Evolutionary conservation across 1,139 yeast genomes (phyloP), one percentile per base, ranked within the genome.

Genomic region (Zygoascus sp.): DNA sequence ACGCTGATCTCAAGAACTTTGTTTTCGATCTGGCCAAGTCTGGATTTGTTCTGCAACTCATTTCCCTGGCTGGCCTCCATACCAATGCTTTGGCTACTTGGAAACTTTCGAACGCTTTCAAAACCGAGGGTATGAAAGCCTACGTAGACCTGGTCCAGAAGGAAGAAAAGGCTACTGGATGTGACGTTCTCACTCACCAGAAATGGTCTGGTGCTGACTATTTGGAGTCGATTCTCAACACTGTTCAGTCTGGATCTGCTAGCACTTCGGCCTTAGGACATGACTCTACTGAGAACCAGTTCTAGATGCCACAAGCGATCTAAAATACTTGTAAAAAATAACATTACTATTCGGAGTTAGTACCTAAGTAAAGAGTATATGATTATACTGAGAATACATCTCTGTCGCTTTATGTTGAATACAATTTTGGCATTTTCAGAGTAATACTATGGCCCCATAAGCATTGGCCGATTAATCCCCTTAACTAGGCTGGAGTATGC

Each of bases 191-290:
- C 53, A 77, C 80, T 6, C 82, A 77, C 55, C 82, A 77, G 58
- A 74, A 72, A 53, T 77, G 82, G 82, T 74, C 80, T 4, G 82
- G 82, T 7, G 80, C 79, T 13, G 74, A 74, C 54, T 75, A 75
- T 55, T 63, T 71, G 35, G 81, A 77, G 54, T 66, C 72, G 13
- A 62, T 77, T 30, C 64, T 75, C 50, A 65, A 66, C 34, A 63
- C 71, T 15, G 73, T 74, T 8, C 70, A 72, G 48, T 68, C 73
- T 42, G 78, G 79, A 2, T 69, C 75, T 10, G 65, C 74, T 10
- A 64, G 73, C 21, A 74, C 79, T 5, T 69, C 74, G 40, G 67
- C 75, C 7, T 63, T 67, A 2, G 79, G 80, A 9, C 65, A 67
- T 19, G 77, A 67, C 38, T 73, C 75, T 34, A 76, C 80, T 3